These are phyloP conservation scores for Cicer chorassanicum DNA, from an alignment of 306 rosid species.

Conservation along the genomic window DNA sequence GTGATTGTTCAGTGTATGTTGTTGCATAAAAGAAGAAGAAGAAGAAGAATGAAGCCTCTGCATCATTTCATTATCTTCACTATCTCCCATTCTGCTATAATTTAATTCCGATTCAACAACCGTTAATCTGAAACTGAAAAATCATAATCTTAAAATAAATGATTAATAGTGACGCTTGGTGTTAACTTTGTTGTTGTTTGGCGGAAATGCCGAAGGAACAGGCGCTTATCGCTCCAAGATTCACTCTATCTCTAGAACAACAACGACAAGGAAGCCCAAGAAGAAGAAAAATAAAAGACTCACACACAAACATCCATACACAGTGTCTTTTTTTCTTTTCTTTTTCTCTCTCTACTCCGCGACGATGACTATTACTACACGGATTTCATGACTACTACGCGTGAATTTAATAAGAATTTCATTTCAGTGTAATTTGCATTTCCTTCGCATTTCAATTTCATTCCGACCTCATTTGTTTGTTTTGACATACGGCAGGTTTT, in stretches of 20 bases:
- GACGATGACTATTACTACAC: slow-evolving; percentile 66
- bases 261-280: not conserved
- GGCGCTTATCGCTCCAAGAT: slow-evolving; percentile 56
- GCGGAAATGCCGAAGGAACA: slow-evolving; percentile 76
- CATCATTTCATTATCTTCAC: slow-evolving; percentile 70
- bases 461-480: slow-evolving; percentile 81
- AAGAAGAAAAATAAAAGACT: not conserved
- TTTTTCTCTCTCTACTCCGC: slow-evolving; percentile 51
- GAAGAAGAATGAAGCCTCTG: slow-evolving; percentile 82
- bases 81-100: slow-evolving; percentile 65
- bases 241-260: slow-evolving; percentile 23
- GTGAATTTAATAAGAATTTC: slow-evolving; percentile 80
- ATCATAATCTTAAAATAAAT: no score
- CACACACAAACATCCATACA: slow-evolving; percentile 15
- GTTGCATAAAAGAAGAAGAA: slow-evolving; percentile 50
- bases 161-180: slow-evolving; percentile 40
- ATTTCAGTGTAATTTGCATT: slow-evolving; percentile 64
- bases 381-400: slow-evolving; percentile 82
- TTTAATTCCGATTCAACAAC: no score
- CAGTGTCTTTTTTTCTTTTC: slow-evolving; percentile 30
- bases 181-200: slow-evolving; percentile 47
- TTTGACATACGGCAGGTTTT: slow-evolving; percentile 14
- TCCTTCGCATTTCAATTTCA: slow-evolving; percentile 80
- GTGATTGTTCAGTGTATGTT: slow-evolving; percentile 38
- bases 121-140: no score